Evolutionary conservation across 257 asterid genomes (phyloP), one percentile per base, ranked within the genome.

Genomic region (Nicotiana undulata): DNA sequence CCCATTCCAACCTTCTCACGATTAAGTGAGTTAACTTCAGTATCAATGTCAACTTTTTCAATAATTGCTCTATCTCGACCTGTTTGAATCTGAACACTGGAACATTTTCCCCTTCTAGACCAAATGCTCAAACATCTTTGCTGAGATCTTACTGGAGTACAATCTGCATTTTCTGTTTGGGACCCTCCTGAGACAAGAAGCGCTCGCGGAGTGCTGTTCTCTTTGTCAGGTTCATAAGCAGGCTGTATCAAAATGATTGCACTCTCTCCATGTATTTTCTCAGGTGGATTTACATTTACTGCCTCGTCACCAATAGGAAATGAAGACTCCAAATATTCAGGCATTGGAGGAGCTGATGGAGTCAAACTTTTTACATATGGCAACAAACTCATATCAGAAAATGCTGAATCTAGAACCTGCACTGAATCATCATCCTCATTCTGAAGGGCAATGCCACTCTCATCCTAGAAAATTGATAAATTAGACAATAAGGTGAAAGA

Each of bases 71-170:
- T 80, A 81, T 72, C 81, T 68, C 70, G 85, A 77, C 88, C 85
- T 26, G 93, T 89, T 70, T 85, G 85, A 80, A 92, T 84, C 77
- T 83, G 70, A 79, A 90, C 92, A 59, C 88, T 82, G 11, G 84
- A 88, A 17, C 83, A 63, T 82, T 89, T 92, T 68, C 97, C 97
- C 83, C 97, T 88, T 84, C 97, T 89, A 22, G 89, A 87, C 94
- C 97, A 92, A 82, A 91, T 94, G 86, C 89, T 92, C 83, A 61
- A 61, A 81, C 89, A 63, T 66, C 55, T 76, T 80, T 83, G 81
- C 81, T 75, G 86, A 9, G 90, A 85, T 32, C 81, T 83, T 79
- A 85, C 81, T 85, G 60, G 87, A 31, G 87, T 61, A 77, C 49
- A 77, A 74, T 84, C 89, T 29, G 34, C 24, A 82, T 56, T 86